Evolutionary conservation across 345 rosid genomes (phyloP), one percentile per base, ranked within the genome.

Genomic region (Cardamine resedifolia): DNA sequence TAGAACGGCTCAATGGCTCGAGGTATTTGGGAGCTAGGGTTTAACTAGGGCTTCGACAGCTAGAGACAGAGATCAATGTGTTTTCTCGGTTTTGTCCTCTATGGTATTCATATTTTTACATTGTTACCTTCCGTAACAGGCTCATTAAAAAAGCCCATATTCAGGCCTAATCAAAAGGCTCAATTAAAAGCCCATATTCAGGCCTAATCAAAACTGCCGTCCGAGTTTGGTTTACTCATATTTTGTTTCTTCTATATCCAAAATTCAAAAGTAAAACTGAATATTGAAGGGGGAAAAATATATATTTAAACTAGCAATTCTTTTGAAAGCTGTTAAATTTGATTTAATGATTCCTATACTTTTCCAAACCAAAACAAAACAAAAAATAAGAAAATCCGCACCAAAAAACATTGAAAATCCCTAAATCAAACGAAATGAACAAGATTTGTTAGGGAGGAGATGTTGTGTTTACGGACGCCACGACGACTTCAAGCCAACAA

Each of bases 401-500:
- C 16, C 14, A n/a, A n/a, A 66, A 38, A 14, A 5, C 20, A 2
- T 1, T 68, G 41, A 43, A 57, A 43, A 68, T 2, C 64, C 16
- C 56, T 44, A 57, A 44, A 69, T 43, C 47, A 55, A 24, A 34
- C 10, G 18, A 36, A 36, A 12, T 7, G 30, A 21, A 21, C 3
- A 57, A 34, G 10, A 20, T 1, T 34, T 41, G 55, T 61, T 30
- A 43, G 2, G 31, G 57, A 43, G 7, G 36, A 72, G 34, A 47
- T 56, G 1, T 47, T 58, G 61, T 67, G 45, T 21, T 50, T 57
- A 70, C 1, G 91, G 96, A 64, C 95, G 91, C 97, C 97, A 94
- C 16, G 86, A 81, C 2, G 88, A 84, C 73, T 91, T 94, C 76
- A 55, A 66, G 16, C 89, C 91, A 23, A 94, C 84, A 12, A 91